phyloP scores from a whole-genome alignment of 1,284 basidiomycete genomes.

The Ustilago hordei region DNA sequence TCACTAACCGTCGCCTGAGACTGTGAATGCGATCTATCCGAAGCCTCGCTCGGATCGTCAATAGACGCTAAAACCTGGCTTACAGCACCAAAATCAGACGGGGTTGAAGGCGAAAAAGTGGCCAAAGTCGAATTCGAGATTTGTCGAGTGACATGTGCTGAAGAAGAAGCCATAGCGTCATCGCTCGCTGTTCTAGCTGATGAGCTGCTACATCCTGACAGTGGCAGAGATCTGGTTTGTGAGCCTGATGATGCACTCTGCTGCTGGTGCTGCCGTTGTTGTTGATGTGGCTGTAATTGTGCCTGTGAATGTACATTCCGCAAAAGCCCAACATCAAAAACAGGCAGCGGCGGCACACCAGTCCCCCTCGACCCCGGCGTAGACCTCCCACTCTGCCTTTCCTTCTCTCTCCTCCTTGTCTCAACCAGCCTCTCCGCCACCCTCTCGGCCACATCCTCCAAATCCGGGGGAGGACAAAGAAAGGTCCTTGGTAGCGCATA shows the following conservation, averaged over 20 bases:
- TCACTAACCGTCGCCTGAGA: conserved; percentile 6
- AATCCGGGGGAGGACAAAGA: conserved; percentile 19
- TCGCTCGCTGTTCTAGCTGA: conserved; percentile 26
- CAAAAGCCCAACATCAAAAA: background rate
- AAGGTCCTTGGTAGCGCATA: conserved; percentile 46
- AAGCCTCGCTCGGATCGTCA: conserved; percentile 11
- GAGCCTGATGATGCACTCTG: conserved; percentile 15
- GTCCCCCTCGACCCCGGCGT: background rate
- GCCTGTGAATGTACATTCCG: background rate
- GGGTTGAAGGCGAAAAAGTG: conserved; percentile 20
- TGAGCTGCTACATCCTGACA: conserved; percentile 12
- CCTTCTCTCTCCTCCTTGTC: conserved; percentile 2
- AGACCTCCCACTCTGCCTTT: background rate
- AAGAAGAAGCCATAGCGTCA: conserved; percentile 11
- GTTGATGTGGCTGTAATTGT: background rate
- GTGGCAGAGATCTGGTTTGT: background rate
- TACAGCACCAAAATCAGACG: conserved; percentile 14
- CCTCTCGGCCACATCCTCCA: conserved; percentile 13
- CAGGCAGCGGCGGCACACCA: background rate
- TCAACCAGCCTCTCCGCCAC: conserved; percentile 5
- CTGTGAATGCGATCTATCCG: conserved; percentile 13
- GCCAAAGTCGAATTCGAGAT: conserved; percentile 22
- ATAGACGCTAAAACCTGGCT: background rate
- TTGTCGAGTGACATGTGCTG: conserved; percentile 13
- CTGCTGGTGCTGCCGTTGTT: background rate